A percentile compares a stretch with the other conserved stretches of the same genome.
Conservation (phyloP, 1,284 basidiomycete genomes). For the Neolentinus lepideus region DNA sequence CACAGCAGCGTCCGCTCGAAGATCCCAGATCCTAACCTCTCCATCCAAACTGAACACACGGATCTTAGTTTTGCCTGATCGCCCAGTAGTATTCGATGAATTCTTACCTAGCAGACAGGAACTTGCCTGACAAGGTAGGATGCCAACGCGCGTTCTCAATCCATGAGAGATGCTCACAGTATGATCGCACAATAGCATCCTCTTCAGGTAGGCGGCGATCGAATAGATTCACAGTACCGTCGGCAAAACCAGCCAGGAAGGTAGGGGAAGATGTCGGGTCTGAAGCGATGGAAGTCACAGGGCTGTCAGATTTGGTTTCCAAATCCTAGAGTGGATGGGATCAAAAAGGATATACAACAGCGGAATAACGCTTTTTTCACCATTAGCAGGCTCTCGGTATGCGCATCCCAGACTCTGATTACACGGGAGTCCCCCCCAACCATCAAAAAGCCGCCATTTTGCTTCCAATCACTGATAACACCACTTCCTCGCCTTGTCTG, state of each 20-base stretch:
- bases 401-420: slow-evolving; percentile 93
- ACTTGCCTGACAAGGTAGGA: slow-evolving; percentile 63
- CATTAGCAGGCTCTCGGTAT: slow-evolving; percentile 79
- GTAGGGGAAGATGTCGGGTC: slow-evolving; percentile 76
- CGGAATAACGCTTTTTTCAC: slow-evolving; percentile 29
- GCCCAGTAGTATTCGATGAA: background rate
- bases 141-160: slow-evolving; percentile 90
- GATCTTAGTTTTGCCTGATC: slow-evolving; percentile 3
- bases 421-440: slow-evolving; percentile 89
- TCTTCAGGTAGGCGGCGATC: slow-evolving; percentile 86
- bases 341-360: slow-evolving; percentile 5
- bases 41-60: slow-evolving; percentile 68
- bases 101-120: slow-evolving; percentile 85
- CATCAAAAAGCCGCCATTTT: slow-evolving; percentile 78
- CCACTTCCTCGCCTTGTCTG: slow-evolving; percentile 72
- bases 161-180: slow-evolving; percentile 84
- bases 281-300: slow-evolving; percentile 81
- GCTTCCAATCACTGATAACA: slow-evolving; percentile 92
- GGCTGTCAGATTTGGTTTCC: slow-evolving; percentile 85
- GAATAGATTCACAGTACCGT: slow-evolving; percentile 88
- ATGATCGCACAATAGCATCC: slow-evolving; percentile 79
- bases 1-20: slow-evolving; percentile 60
- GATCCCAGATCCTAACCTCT: slow-evolving; percentile 90
- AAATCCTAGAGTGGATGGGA: slow-evolving; percentile 50
- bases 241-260: slow-evolving; percentile 89